Evolutionary conservation across 2,329 filamentous ascomycete species (phyloP).

Genomic region (Epichloe uncinata): DNA sequence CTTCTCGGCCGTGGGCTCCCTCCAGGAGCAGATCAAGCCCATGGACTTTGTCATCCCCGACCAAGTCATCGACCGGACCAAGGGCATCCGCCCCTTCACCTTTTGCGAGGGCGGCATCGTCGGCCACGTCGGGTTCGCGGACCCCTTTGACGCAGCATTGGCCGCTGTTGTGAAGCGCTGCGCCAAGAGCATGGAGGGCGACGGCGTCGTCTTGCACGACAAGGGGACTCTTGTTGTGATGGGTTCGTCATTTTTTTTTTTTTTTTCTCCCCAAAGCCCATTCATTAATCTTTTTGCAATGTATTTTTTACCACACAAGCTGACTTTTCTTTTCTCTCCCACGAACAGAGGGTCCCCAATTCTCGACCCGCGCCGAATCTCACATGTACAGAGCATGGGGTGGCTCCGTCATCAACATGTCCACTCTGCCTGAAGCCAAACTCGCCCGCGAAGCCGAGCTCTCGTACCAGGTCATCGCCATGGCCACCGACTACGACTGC

Average conservation of each 20-base stretch:
- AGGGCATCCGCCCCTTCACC: constrained; percentile 85
- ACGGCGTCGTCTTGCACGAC: constrained; percentile 73
- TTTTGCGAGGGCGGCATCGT: constrained; percentile 88
- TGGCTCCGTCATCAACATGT: constrained; percentile 97
- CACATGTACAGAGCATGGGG: constrained; percentile 93
- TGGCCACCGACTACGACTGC: constrained; percentile 99
- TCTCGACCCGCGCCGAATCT: constrained; percentile 90
- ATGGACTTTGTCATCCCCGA: constrained; percentile 95
- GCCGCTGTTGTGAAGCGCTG: constrained; percentile 66
- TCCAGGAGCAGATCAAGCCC: constrained; percentile 86
- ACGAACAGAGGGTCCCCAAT: constrained; percentile 77
- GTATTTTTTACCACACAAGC: background rate
- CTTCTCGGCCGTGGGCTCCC: constrained; percentile 85
- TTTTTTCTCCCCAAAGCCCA: background rate
- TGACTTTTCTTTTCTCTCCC: background rate
- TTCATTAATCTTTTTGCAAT: background rate
- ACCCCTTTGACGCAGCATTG: constrained; percentile 77
- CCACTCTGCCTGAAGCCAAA: constrained; percentile 86
- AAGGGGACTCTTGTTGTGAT: constrained; percentile 83
- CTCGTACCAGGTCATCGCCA: constrained; percentile 96
- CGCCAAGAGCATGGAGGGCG: constrained; percentile 62
- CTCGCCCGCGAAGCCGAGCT: constrained; percentile 93
- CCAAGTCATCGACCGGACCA: constrained; percentile 94
- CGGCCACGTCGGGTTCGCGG: constrained; percentile 87
- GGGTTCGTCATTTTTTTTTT: constrained; percentile 38